Conservation (phyloP, 2,329 filamentous ascomycete species). For the Berkeleyomyces rouxiae region DNA sequence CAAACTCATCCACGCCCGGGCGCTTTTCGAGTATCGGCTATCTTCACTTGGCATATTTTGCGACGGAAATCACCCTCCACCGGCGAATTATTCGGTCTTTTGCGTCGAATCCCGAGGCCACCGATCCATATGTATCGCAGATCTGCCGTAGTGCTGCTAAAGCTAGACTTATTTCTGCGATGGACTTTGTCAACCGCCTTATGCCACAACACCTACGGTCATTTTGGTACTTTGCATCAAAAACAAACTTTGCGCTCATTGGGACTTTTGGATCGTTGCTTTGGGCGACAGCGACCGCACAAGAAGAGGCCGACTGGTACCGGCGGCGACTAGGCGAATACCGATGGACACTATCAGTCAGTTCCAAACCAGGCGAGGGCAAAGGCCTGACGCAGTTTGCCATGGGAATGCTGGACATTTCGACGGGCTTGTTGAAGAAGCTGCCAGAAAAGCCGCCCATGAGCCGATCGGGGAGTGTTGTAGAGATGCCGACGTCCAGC, state of each 20-base stretch:
- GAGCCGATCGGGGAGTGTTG: slow-evolving; percentile 35
- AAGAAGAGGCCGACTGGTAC: slow-evolving; percentile 89
- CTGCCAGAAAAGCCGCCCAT: slow-evolving; percentile 55
- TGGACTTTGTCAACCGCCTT: slow-evolving; percentile 93
- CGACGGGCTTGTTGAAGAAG: slow-evolving; percentile 49
- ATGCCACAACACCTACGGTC: slow-evolving; percentile 72
- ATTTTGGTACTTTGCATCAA: slow-evolving; percentile 83
- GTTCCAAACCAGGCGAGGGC: slow-evolving; percentile 50
- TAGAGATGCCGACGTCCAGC: slow-evolving; percentile 24
- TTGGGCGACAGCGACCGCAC: slow-evolving; percentile 73
- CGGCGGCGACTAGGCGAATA: slow-evolving; percentile 73
- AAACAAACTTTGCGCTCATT: slow-evolving; percentile 85
- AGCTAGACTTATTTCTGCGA: slow-evolving; percentile 81
- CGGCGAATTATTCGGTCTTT: slow-evolving; percentile 78
- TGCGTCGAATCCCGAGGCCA: slow-evolving; percentile 23
- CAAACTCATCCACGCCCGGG: slow-evolving; percentile 17
- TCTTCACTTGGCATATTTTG: slow-evolving; percentile 82
- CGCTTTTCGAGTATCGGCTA: slow-evolving; percentile 51
- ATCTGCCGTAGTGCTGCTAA: slow-evolving; percentile 91
- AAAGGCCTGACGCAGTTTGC: slow-evolving; percentile 48
- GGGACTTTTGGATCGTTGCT: slow-evolving; percentile 84
- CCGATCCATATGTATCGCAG: slow-evolving; percentile 70
- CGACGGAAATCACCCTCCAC: slow-evolving; percentile 84
- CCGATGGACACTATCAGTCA: slow-evolving; percentile 82
- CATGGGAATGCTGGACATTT: slow-evolving; percentile 63